These are phyloP conservation scores for Ulota crispa DNA, from an alignment of 225 moss, liverwort and hornwort species.

Conservation along the genomic window DNA sequence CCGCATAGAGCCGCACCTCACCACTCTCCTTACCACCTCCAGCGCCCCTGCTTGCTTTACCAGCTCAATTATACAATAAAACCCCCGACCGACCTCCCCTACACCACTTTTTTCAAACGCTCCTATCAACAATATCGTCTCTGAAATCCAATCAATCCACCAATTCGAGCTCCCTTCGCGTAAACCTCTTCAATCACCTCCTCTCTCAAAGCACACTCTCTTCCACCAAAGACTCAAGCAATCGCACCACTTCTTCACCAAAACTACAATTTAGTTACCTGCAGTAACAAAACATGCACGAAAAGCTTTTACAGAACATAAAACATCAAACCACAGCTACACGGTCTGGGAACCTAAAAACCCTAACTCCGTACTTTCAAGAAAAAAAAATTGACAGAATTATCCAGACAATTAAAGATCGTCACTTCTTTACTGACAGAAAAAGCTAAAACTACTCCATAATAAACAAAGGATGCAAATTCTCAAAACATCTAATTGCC, in stretches of 20 bases:
- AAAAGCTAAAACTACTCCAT: background rate
- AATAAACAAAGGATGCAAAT: background rate
- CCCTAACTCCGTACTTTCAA: conserved; percentile 23
- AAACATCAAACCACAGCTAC: conserved; percentile 2
- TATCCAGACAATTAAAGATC: conserved; percentile 2
- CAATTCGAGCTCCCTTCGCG: background rate
- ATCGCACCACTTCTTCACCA: conserved; percentile 12
- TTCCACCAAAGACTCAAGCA: background rate
- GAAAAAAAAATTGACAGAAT: background rate
- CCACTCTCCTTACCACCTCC: conserved; percentile 67
- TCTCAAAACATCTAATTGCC: background rate
- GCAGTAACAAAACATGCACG: conserved; percentile 15
- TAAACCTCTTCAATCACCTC: background rate
- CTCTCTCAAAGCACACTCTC: background rate
- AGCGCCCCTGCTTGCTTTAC: conserved; percentile 40
- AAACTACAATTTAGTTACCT: conserved; percentile 10
- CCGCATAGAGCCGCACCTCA: conserved; percentile 90
- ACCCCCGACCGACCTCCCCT: conserved; percentile 11
- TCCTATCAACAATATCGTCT: background rate
- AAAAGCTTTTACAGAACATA: background rate
- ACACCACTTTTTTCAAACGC: background rate
- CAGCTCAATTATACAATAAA: conserved; percentile 12
- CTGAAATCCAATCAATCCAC: conserved; percentile 14
- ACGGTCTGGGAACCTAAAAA: background rate
- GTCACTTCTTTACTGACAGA: background rate